Conservation (phyloP, 306 rosid genomes). For the Rosa multiflora region DNA sequence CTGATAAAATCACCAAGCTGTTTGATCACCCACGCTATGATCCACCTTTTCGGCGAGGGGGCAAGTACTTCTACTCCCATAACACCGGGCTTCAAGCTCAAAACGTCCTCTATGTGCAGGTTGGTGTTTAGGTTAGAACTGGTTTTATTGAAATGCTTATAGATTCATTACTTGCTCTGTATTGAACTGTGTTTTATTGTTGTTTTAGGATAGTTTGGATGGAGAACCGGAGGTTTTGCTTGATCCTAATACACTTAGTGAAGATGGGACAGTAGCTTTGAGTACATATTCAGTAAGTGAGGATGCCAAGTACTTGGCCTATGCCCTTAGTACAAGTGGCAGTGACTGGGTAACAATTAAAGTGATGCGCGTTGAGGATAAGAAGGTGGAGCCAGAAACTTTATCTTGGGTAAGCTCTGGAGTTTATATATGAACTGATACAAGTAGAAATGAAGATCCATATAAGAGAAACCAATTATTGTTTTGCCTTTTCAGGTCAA, state of each 20-base stretch:
- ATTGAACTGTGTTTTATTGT: not conserved
- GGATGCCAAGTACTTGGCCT: constrained; percentile 76
- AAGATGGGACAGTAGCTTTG: constrained; percentile 80
- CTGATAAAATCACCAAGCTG: constrained; percentile 53
- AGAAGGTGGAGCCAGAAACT: constrained; percentile 45
- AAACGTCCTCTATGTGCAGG: constrained; percentile 77
- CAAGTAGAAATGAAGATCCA: not conserved
- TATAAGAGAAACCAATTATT: not conserved
- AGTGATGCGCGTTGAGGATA: constrained; percentile 60
- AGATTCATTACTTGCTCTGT: not conserved
- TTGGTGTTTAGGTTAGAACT: constrained; percentile 28
- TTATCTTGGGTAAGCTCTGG: constrained; percentile 75
- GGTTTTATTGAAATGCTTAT: constrained; percentile 2
- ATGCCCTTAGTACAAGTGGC: constrained; percentile 84
- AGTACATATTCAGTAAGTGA: constrained; percentile 48
- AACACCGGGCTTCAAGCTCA: constrained; percentile 94
- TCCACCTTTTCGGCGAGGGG: constrained; percentile 56
- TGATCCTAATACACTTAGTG: constrained; percentile 76
- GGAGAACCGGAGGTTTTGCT: constrained; percentile 67
- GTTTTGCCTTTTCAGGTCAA: constrained; percentile 62
- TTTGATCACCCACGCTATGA: constrained; percentile 88
- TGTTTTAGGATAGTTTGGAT: constrained; percentile 60
- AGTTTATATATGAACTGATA: not conserved
- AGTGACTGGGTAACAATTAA: constrained; percentile 89
- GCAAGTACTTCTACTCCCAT: constrained; percentile 70